Percentiles rank a stretch among this genome's conserved stretches.
Conservation (phyloP, 345 rosid genomes). For the Brassica napus region DNA sequence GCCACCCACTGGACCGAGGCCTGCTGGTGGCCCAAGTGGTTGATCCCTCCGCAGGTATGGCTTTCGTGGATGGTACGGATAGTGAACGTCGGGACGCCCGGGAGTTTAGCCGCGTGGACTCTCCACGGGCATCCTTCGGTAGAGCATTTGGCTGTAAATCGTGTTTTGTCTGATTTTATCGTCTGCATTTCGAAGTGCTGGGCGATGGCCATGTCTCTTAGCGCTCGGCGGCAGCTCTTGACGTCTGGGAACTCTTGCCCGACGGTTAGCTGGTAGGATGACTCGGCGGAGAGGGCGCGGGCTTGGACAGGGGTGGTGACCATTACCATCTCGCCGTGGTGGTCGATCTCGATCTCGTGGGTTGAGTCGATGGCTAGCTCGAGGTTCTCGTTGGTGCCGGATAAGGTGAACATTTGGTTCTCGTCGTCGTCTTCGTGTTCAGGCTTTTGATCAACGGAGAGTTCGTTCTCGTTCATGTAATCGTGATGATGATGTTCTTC, state of each 20-base stretch:
- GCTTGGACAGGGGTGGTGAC: constrained; percentile 60
- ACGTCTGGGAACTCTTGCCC: constrained; percentile 99
- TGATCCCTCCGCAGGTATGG: constrained; percentile 90
- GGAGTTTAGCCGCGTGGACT: constrained; percentile 96
- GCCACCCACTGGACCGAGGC: constrained; percentile 99
- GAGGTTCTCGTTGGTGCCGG: constrained; percentile 58
- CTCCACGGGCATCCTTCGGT: constrained; percentile 97
- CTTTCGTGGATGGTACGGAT: constrained; percentile 86
- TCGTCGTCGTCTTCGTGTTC: constrained; percentile 30
- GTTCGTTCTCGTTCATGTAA: constrained; percentile 56
- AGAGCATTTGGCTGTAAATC: constrained; percentile 99
- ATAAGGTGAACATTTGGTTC: constrained; percentile 49
- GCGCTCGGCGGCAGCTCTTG: constrained; percentile 89
- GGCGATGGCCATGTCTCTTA: constrained; percentile 94
- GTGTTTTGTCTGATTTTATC: constrained; percentile 95
- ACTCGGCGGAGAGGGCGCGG: constrained; percentile 52
- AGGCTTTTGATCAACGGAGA: constrained; percentile 46
- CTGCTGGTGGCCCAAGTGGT: constrained; percentile 97
- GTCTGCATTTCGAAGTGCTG: constrained; percentile 99
- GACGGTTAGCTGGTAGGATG: constrained; percentile 65
- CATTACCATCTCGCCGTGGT: constrained; percentile 65
- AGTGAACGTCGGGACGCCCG: constrained; percentile 96
- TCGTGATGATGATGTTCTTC: constrained; percentile 52
- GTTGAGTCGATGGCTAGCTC: constrained; percentile 61
- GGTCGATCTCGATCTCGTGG: constrained; percentile 72